Evolutionary conservation across 1,139 yeast genomes (phyloP).

Genomic region (Zhuliangozyma parablackwelliae): DNA sequence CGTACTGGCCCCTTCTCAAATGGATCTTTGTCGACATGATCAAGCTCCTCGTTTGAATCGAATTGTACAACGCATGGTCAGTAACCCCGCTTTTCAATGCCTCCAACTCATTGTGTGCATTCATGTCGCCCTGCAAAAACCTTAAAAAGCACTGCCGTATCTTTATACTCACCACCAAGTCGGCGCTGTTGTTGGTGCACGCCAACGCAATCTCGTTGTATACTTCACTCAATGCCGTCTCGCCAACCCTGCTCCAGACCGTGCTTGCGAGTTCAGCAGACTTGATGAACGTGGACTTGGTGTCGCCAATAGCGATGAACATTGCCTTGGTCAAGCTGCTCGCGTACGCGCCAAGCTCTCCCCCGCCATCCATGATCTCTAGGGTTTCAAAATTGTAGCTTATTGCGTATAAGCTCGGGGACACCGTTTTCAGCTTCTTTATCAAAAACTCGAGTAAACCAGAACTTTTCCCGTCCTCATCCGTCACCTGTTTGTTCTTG

Average conservation of each 20-base stretch:
- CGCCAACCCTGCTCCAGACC: constrained; percentile 53
- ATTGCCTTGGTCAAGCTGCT: constrained; percentile 54
- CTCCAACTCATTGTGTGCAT: constrained; percentile 27
- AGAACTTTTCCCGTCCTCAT: too few relatives aligned
- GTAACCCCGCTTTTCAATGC: constrained; percentile 18
- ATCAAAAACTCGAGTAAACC: constrained; percentile 55
- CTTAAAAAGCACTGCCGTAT: constrained; percentile 34
- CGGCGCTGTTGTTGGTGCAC: constrained; percentile 33
- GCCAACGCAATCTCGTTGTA: constrained; percentile 44
- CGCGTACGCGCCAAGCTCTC: constrained; percentile 37
- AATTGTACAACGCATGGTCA: constrained; percentile 27
- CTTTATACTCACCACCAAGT: constrained; percentile 28
- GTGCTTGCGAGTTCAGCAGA: constrained; percentile 44
- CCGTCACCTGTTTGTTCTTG: constrained; percentile 56
- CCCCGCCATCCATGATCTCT: constrained; percentile 50
- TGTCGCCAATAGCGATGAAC: constrained; percentile 46
- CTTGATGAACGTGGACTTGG: constrained; percentile 35
- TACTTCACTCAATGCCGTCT: constrained; percentile 37
- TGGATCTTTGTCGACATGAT: constrained; percentile 33
- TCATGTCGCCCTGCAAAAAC: constrained; percentile 32
- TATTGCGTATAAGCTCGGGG: constrained; percentile 51
- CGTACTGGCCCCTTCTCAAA: constrained; percentile 32
- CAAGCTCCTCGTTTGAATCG: constrained; percentile 33
- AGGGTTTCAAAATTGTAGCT: constrained; percentile 59
- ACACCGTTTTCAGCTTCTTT: constrained; percentile 50